Base-by-base conservation (phyloP, 352 stramenopile species). In the Pythium dissotocum region DNA sequence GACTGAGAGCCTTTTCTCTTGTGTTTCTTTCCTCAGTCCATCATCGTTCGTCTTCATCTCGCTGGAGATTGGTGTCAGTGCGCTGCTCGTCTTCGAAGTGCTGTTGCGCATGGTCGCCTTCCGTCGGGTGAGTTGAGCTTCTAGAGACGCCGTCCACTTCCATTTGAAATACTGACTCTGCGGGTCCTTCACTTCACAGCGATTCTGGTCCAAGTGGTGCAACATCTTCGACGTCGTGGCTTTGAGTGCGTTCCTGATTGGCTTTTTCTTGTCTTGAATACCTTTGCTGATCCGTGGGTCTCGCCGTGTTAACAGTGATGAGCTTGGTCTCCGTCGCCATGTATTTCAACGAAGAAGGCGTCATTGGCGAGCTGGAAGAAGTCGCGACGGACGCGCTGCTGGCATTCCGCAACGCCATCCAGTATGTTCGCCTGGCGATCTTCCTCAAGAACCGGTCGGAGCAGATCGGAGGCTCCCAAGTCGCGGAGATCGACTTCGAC, bases 141-240 rank as follows among this genome's bases (percentile, higher is more conserved):
- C n/a, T 46, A 26, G 42, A 51, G 52, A 40, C 35, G 8, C 35
- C 35, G 8, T 40, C 12, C 35, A 13, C 35, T 40, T 30, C 28
- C 28, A 4, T 30, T 30, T 30, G 12, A 13, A 14, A n/a, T 59
- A 58, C 8, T 28, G n/a, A 33, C 42, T 8, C 12, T 42, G n/a
- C 65, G 36, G 61, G 33, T 48, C 3, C 14, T 33, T n/a, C 9
- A 0, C 52, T 21, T 32, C 28, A 1, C 33, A 94, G 85, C 77
- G 82, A 32, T 94, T 91, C 60, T 94, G 87, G 84, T 80, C 79
- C 61, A 91, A 90, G 69, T 94, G 87, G 87, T 89, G 78, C 67
- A 94, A 94, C 73, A 80, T 94, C 21, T 94, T 94, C 57, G 87
- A 94, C 68, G 72, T 94, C 33, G 49, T 92, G n/a, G 87, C 83